Base-by-base conservation (phyloP, 2,329 filamentous ascomycete species). In the Exutisphaerella laricina region DNA sequence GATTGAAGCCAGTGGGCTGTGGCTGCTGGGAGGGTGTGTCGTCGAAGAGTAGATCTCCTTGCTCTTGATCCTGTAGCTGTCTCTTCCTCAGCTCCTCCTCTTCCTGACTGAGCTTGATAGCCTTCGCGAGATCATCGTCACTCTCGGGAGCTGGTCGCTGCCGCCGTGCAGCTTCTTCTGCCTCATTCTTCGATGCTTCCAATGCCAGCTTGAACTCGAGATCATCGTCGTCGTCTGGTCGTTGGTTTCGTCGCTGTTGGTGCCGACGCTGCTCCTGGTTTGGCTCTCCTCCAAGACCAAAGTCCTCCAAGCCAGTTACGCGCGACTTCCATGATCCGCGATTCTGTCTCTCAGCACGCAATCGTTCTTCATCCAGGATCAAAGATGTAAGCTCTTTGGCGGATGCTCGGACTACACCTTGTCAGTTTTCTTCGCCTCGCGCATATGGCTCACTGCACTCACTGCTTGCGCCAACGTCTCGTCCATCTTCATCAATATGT, bases 391-490 rank as follows among this genome's bases (percentile, higher is more conserved):
- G 76, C 68, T 98, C 92, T 69, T 96, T 98, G 28, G 92, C 92
- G 25, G 92, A 90, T 51, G 94, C 84, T 49, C 92, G 88, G 44
- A 98, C 92, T 98, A 57, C 45, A n/a, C 50, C 63, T 6, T 53
- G 64, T 68, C 49, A 63, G 58, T 46, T 28, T 30, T 3, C 49
- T 51, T 10, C 30, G 9, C 18, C 14, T 21, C 18, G 20, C 17
- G n/a, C 4, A 13, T 9, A 5, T 16, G 6, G 9, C 13, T 23
- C 9, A 12, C 18, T 20, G 5, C n/a, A 38, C 80, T 56, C 72
- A 96, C 92, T 90, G 69, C 96, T 97, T 61, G 95, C 88, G 42
- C 92, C 92, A 37, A 98, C 92, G 63, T 98, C 92, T 52, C 85
- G 80, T 35, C 89, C 88, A 51, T 98, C 92, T 61, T 98, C 92